Base-by-base conservation (phyloP, 306 rosid genomes). In the Vigna hirtella region DNA sequence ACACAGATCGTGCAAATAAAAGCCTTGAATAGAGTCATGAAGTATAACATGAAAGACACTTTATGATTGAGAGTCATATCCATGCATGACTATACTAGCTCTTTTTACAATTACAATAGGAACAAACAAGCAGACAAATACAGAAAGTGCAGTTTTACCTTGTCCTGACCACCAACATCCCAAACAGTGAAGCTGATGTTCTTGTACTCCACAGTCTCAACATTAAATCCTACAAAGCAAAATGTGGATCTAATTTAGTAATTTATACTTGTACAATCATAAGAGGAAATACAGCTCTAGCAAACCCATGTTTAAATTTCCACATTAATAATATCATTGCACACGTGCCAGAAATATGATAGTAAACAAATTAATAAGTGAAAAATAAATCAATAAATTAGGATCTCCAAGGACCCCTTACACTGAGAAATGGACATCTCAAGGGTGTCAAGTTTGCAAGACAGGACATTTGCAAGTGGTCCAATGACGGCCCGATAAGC, bases 111-210 rank as follows among this genome's bases (percentile, higher is more conserved):
- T 26, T 28, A 26, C 8, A 20, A 70, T 36, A 32, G 2, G 74
- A 76, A 79, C 49, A 76, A 61, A 71, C 62, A 55, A 63, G 57
- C 49, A 58, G 12, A 82, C 20, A 62, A 9, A 45, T 4, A 76
- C 18, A 47, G 26, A 6, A 56, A 66, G 36, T 53, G 63, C 16
- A 68, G 16, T 12, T 55, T 64, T 88, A 94, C 98, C 90, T 94
- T 92, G 93, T 94, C 98, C 76, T 94, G 97, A 83, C 98, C 98
- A 17, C 98, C 98, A 12, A 94, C 98, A 85, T 94, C 98, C 98
- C 98, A 94, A 71, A 94, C 98, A 4, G 98, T 94, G 87, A 94
- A 94, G 92, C 98, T 94, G 83, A 94, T 94, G 91, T 94, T 94
- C 93, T 92, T 94, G 86, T 94, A 92, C 81, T 94, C 98, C 36